phyloP scores from a whole-genome alignment of 1,284 basidiomycete species.

The Cryptococcus sp. region DNA sequence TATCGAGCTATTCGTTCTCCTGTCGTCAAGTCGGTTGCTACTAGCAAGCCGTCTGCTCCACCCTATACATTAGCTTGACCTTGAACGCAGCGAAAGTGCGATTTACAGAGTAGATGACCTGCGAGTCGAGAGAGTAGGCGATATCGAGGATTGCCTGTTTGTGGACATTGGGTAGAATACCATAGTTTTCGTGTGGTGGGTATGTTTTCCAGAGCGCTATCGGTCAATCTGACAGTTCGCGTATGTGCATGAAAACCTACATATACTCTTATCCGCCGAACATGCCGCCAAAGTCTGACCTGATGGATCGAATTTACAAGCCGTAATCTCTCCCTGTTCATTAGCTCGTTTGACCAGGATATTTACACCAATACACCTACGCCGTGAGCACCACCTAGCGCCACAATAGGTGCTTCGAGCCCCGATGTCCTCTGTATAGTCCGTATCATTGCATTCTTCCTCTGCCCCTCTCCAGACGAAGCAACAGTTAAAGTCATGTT shows the following conservation, averaged over 20 bases:
- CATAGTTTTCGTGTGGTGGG: conserved; percentile 49
- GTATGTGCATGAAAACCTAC: conserved; percentile 25
- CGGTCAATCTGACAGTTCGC: not conserved
- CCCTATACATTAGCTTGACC: conserved; percentile 17
- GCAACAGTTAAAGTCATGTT: conserved; percentile 39
- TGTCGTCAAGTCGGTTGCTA: conserved; percentile 42
- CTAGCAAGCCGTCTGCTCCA: conserved; percentile 43
- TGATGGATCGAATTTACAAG: conserved; percentile 48
- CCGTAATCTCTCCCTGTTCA: conserved; percentile 45
- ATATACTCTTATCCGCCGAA: conserved; percentile 46
- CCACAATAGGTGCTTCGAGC: conserved; percentile 44
- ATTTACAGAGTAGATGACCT: conserved; percentile 44
- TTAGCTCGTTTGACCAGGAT: not conserved
- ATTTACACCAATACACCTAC: conserved; percentile 23
- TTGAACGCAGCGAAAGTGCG: not conserved
- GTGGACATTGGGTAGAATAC: conserved; percentile 46
- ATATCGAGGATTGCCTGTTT: conserved; percentile 48
- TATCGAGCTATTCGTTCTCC: conserved; percentile 41
- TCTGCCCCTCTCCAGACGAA: conserved; percentile 41
- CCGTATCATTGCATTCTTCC: conserved; percentile 43
- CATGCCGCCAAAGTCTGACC: conserved; percentile 46
- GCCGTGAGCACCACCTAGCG: conserved; percentile 42
- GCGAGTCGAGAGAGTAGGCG: conserved; percentile 45
- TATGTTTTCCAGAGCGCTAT: conserved; percentile 49
- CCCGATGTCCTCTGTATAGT: conserved; percentile 46